Conservation (phyloP, 139 green algal genomes). For the Marvania coccoides region DNA sequence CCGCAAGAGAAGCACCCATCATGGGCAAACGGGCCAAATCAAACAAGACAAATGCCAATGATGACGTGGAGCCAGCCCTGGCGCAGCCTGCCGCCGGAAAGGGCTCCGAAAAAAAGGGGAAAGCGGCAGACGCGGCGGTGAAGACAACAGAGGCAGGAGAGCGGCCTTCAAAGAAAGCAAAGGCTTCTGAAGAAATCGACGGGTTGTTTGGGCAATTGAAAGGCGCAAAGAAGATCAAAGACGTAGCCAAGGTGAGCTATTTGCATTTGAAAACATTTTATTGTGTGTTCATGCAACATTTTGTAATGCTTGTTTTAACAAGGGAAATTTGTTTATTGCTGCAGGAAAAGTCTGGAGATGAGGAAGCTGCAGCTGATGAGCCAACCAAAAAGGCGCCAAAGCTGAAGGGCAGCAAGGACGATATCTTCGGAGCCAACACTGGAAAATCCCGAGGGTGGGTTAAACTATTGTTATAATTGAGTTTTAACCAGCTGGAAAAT, state of each 20-base stretch:
- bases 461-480: background rate
- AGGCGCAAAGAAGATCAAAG: background rate
- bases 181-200: conserved; percentile 40
- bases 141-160: conserved; percentile 2
- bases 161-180: conserved; percentile 1
- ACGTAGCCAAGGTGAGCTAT: background rate
- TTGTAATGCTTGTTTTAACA: background rate
- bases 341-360: conserved; percentile 2
- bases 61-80: too few species aligned
- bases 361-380: background rate
- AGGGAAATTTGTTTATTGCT: background rate
- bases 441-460: conserved; percentile 36
- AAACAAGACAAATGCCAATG: too few species aligned
- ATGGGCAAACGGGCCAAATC: too few species aligned
- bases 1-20: too few species aligned
- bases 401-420: conserved; percentile 60
- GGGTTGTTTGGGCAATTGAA: conserved; percentile 44
- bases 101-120: too few species aligned
- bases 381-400: conserved; percentile 16
- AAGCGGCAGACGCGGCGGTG: too few species aligned
- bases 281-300: background rate
- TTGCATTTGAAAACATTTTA: too few species aligned
- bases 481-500: background rate
- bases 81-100: too few species aligned
- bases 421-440: conserved; percentile 56